A percentile compares a stretch with the other conserved stretches of the same genome.
Conservation (phyloP, 2,329 filamentous ascomycete genomes). For the Harringtonia aguacate region DNA sequence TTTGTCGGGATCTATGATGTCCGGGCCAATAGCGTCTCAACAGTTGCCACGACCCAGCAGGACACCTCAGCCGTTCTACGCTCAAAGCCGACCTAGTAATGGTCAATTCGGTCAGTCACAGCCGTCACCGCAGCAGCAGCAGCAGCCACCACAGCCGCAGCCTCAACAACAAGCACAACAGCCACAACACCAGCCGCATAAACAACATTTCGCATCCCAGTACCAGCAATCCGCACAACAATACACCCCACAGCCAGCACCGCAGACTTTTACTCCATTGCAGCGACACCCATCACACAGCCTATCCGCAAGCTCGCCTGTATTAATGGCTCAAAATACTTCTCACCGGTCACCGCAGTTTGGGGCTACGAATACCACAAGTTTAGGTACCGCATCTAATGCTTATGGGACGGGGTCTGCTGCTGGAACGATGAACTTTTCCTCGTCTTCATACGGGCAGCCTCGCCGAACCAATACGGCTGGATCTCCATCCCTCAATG, state of each 20-base stretch:
- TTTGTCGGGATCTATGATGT: conserved; percentile 4
- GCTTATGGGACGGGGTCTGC: conserved; percentile 2
- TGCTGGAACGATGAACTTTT: conserved; percentile 7
- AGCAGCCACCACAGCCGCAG: conserved; percentile 3
- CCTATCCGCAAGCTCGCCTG: conserved; percentile 8
- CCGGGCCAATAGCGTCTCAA: conserved; percentile 12
- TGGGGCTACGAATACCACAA: neutral
- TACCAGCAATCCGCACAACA: conserved; percentile 5
- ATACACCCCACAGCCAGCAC: conserved; percentile 5
- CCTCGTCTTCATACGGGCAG: conserved; percentile 8
- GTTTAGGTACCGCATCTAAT: neutral
- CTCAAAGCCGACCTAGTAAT: neutral
- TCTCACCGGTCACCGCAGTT: conserved; percentile 11
- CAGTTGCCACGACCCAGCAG: conserved; percentile 11
- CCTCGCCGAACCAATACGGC: conserved; percentile 6
- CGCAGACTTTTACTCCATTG: conserved; percentile 14
- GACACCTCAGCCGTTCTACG: conserved; percentile 7
- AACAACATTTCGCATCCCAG: conserved; percentile 5
- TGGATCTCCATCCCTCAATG: conserved; percentile 9
- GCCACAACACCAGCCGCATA: conserved; percentile 7
- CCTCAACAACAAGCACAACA: conserved; percentile 8
- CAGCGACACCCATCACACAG: conserved; percentile 14
- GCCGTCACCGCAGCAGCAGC: conserved; percentile 5
- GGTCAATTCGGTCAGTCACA: conserved; percentile 7
- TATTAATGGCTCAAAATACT: conserved; percentile 4